Conservation (phyloP, 768 basidiomycete species). For the Termitomyces sp. region DNA sequence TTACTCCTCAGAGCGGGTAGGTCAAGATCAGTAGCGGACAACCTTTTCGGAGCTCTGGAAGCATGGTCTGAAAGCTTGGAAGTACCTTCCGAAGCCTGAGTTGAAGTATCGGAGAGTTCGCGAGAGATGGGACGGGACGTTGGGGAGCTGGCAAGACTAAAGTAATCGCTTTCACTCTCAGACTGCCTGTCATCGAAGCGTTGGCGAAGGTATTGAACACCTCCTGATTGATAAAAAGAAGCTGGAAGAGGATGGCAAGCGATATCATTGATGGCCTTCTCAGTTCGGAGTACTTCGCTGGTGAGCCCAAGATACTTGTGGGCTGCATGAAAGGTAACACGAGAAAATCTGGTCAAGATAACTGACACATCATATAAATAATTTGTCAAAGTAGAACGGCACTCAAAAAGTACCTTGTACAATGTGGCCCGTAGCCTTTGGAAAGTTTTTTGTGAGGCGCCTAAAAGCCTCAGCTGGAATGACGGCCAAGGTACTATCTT, state of each 20-base stretch:
- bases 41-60: constrained; percentile 4
- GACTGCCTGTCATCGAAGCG: constrained; percentile 70
- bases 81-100: constrained; percentile 4
- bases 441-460: constrained; percentile 90
- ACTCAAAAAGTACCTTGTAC: constrained; percentile 63
- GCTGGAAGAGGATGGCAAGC: constrained; percentile 92
- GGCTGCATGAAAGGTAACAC: constrained; percentile 96
- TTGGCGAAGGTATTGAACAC: constrained; percentile 83
- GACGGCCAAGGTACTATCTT: constrained; percentile 95
- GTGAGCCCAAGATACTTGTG: constrained; percentile 96
- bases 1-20: constrained; percentile 1
- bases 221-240: constrained; percentile 90
- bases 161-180: constrained; percentile 56
- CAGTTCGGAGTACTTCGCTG: constrained; percentile 90
- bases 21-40: constrained; percentile 5
- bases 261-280: constrained; percentile 95
- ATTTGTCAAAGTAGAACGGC: not conserved
- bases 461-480: constrained; percentile 98
- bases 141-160: constrained; percentile 32
- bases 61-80: constrained; percentile 17
- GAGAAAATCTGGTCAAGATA: constrained; percentile 91
- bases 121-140: constrained; percentile 17
- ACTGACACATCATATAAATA: constrained; percentile 35
- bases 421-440: constrained; percentile 95
- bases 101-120: constrained; percentile 18